Conservation (phyloP, 345 rosid species). For the Citrus australasica region DNA sequence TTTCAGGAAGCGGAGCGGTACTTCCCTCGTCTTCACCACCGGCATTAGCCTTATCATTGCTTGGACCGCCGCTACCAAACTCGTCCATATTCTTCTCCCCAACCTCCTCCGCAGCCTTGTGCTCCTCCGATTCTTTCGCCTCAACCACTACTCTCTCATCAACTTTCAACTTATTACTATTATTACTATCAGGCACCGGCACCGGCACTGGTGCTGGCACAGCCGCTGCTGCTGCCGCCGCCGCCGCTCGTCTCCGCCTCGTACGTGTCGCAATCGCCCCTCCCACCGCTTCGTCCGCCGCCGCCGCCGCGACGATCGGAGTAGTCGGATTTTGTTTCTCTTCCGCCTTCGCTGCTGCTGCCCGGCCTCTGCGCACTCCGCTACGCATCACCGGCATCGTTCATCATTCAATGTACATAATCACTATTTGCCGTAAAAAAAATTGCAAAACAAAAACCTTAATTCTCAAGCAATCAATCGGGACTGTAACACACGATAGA, state of each 20-base stretch:
- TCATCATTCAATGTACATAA: constrained; percentile 43
- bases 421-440: background rate
- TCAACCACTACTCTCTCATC: constrained; percentile 29
- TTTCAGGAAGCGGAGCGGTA: constrained; percentile 52
- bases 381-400: constrained; percentile 72
- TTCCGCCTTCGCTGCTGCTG: constrained; percentile 10
- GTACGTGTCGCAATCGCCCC: constrained; percentile 62
- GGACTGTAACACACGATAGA: background rate
- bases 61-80: constrained; percentile 32
- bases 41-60: constrained; percentile 41
- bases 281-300: constrained; percentile 26
- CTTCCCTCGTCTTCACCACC: constrained; percentile 54
- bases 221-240: constrained; percentile 25
- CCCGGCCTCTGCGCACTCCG: constrained; percentile 57
- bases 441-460: background rate
- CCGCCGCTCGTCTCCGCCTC: constrained; percentile 50
- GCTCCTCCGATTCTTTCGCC: constrained; percentile 18
- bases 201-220: constrained; percentile 1
- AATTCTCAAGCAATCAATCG: constrained; percentile 11
- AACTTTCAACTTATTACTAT: constrained; percentile 12
- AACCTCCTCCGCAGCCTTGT: constrained; percentile 27
- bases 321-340: constrained; percentile 12
- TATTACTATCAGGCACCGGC: constrained; percentile 2
- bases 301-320: constrained; percentile 36
- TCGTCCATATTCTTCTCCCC: constrained; percentile 50